Conservation (phyloP, 192 early-diverging fungal species). For the Diversispora epigaea region DNA sequence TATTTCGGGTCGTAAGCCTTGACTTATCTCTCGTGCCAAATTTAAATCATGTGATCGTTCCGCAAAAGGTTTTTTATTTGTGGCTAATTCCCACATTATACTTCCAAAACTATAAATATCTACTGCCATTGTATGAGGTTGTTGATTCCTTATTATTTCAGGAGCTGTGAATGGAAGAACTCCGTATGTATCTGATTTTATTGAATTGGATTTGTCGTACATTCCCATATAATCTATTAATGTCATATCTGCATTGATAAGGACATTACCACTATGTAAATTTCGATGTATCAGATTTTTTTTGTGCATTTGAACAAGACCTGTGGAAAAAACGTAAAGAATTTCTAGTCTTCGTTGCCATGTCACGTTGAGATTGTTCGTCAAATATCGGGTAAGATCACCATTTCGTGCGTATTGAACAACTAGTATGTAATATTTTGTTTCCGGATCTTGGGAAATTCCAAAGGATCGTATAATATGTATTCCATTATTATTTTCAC, state of each 20-base stretch:
- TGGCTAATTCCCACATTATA: conserved; percentile 48
- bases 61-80: conserved; percentile 36
- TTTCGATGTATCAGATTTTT: conserved; percentile 45
- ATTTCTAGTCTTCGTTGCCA: conserved; percentile 39
- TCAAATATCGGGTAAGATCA: conserved; percentile 40
- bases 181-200: neutral
- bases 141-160: conserved; percentile 34
- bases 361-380: conserved; percentile 32
- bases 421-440: conserved; percentile 42
- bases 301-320: conserved; percentile 42
- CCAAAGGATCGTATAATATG: conserved; percentile 19
- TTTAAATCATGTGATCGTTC: conserved; percentile 21
- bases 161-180: conserved; percentile 48
- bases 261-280: conserved; percentile 34
- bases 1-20: conserved; percentile 1
- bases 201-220: neutral
- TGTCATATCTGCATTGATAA: neutral
- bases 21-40: conserved; percentile 19
- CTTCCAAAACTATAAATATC: conserved; percentile 46
- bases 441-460: conserved; percentile 19
- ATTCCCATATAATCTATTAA: neutral
- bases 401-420: conserved; percentile 41
- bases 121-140: conserved; percentile 34
- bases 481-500: neutral
- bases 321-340: conserved; percentile 35